These are phyloP conservation scores for Colletotrichum sp. DNA, from an alignment of 2,329 filamentous ascomycete genomes.

Conservation along the genomic window DNA sequence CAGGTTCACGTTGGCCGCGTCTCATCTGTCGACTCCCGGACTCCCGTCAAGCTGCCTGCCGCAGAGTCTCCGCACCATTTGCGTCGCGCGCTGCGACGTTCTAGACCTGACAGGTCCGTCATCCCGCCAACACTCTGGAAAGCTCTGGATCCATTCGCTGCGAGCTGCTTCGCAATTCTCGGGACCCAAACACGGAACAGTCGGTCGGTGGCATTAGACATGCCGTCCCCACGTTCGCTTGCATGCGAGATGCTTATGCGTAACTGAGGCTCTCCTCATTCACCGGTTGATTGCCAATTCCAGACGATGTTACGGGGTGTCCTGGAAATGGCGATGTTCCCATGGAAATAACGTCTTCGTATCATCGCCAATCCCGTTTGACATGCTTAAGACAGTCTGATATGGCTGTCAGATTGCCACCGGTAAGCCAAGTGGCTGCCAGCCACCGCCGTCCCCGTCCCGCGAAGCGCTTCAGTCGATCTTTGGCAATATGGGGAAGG, in stretches of 20 bases:
- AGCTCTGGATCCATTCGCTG: not conserved
- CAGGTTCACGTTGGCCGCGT: not conserved
- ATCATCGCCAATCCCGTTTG: not conserved
- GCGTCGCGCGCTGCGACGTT: not conserved
- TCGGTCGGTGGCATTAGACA: not conserved
- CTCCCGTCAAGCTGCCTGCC: not conserved
- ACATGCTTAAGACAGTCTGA: not conserved
- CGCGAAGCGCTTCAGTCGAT: not conserved
- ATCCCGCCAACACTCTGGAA: not conserved
- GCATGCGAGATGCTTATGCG: not conserved
- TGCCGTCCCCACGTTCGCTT: not conserved
- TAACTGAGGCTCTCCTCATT: not conserved
- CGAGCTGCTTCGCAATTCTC: not conserved
- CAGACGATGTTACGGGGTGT: not conserved
- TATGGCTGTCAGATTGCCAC: constrained; percentile 5
- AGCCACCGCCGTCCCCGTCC: not conserved
- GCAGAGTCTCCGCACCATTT: not conserved
- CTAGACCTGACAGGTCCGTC: not conserved
- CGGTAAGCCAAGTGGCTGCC: not conserved
- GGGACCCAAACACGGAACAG: not conserved
- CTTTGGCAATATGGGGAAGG: not conserved
- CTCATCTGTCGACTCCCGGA: not conserved
- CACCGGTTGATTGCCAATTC: not conserved
- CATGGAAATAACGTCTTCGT: not conserved
- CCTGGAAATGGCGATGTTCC: not conserved